These are phyloP conservation scores for Globisporangium parvum DNA, from an alignment of 352 stramenopile genomes.

Conservation along the genomic window DNA sequence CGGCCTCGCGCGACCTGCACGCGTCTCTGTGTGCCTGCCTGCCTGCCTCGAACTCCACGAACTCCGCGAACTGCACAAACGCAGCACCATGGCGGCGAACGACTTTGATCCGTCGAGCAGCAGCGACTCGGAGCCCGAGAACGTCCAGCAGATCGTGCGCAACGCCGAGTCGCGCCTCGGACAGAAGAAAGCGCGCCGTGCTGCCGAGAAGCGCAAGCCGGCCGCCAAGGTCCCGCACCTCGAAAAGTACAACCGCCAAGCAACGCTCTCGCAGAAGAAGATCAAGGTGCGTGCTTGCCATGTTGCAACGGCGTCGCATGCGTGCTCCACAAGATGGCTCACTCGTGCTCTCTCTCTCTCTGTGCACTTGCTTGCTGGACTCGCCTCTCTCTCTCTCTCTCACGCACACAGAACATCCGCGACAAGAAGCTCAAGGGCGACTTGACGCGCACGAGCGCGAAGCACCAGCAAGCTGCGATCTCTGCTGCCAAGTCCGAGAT, in stretches of 20 bases:
- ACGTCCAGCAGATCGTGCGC: slow-evolving; percentile 49
- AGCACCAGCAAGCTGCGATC: slow-evolving; percentile 80
- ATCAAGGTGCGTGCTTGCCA: slow-evolving; percentile 28
- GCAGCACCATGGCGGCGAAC: slow-evolving; percentile 17
- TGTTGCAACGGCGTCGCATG: not conserved
- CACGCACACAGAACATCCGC: slow-evolving; percentile 58
- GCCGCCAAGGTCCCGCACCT: slow-evolving; percentile 50
- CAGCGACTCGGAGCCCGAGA: slow-evolving; percentile 51
- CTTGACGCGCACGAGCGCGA: slow-evolving; percentile 62
- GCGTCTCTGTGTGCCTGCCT: no score
- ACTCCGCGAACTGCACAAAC: not conserved
- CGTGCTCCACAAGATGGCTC: not conserved
- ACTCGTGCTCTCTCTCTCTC: not conserved
- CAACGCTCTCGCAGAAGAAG: slow-evolving; percentile 45
- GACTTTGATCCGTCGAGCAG: slow-evolving; percentile 36
- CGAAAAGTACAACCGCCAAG: slow-evolving; percentile 66
- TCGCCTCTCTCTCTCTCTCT: no score
- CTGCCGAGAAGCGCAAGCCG: slow-evolving; percentile 6
- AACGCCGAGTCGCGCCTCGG: slow-evolving; percentile 55
- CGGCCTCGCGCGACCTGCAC: not conserved
- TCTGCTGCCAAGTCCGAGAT: slow-evolving; percentile 89
- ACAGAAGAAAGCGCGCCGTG: slow-evolving; percentile 20
- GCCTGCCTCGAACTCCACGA: slow-evolving; percentile 1
- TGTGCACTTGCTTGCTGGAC: not conserved
- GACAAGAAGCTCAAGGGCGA: slow-evolving; percentile 87